These are phyloP conservation scores for Lupinus albus DNA, from an alignment of 306 rosid species.

Conservation along the genomic window DNA sequence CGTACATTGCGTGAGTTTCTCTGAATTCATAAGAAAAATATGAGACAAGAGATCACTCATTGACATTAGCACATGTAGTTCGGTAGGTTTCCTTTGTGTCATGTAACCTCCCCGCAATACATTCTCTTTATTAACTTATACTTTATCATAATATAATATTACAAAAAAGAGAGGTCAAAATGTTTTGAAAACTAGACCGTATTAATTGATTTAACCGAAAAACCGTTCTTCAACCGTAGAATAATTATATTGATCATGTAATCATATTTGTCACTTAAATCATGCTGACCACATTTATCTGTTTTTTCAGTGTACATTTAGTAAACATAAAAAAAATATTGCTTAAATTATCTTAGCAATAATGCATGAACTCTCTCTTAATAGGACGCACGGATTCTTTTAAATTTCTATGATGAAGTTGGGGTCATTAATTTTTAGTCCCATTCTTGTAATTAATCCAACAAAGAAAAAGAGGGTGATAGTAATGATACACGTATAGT, in stretches of 20 bases:
- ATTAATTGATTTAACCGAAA: too few species aligned
- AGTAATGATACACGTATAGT: not conserved
- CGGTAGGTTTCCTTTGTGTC: slow-evolving; percentile 47
- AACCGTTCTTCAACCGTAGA: too few species aligned
- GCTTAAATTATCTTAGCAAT: slow-evolving; percentile 6
- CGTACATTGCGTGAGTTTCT: slow-evolving; percentile 66
- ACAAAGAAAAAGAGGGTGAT: not conserved
- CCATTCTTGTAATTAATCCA: slow-evolving; percentile 24
- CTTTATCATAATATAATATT: slow-evolving; percentile 12
- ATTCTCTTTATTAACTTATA: slow-evolving; percentile 8
- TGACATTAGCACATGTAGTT: slow-evolving; percentile 56
- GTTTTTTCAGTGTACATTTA: too few species aligned
- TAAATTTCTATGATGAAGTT: slow-evolving; percentile 10
- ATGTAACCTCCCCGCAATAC: slow-evolving; percentile 30
- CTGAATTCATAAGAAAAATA: slow-evolving; percentile 46
- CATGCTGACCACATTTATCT: too few species aligned
- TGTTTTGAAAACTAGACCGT: too few species aligned
- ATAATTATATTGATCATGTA: too few species aligned
- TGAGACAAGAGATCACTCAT: slow-evolving; percentile 38
- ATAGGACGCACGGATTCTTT: not conserved
- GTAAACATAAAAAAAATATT: too few species aligned
- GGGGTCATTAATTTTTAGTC: slow-evolving; percentile 21
- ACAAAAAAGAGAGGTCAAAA: not conserved
- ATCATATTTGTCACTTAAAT: too few species aligned
- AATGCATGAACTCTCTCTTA: slow-evolving; percentile 24